Conservation (phyloP, 2,329 filamentous ascomycete species). For the Fusarium sp. region DNA sequence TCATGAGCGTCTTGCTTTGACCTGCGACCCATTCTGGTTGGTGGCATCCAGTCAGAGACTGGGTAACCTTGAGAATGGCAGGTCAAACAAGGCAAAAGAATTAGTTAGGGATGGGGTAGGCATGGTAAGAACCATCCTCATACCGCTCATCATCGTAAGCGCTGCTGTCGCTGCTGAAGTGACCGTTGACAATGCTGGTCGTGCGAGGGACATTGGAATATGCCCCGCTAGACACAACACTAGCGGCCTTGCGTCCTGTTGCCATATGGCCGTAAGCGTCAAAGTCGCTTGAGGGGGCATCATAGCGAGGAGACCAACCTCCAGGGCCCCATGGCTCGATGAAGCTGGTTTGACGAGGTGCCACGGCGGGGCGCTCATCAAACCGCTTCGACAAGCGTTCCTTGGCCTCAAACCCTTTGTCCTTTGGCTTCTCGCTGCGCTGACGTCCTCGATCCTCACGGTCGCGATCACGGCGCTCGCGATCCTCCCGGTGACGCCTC, state of each 20-base stretch:
- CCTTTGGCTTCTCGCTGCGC: slow-evolving; percentile 47
- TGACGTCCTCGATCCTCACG: slow-evolving; percentile 44
- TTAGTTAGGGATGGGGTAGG: slow-evolving; percentile 53
- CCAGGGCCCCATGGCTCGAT: slow-evolving; percentile 53
- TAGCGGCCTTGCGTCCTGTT: slow-evolving; percentile 48
- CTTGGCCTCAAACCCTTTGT: slow-evolving; percentile 50
- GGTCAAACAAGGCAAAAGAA: slow-evolving; percentile 30
- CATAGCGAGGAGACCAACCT: slow-evolving; percentile 49
- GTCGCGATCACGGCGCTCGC: slow-evolving; percentile 45
- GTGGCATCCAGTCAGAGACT: slow-evolving; percentile 4
- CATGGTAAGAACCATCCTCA: slow-evolving; percentile 55
- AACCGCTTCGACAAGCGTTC: slow-evolving; percentile 56
- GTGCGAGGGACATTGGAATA: slow-evolving; percentile 52
- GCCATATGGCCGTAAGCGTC: slow-evolving; percentile 48
- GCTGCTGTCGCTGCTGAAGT: slow-evolving; percentile 51
- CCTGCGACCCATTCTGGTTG: slow-evolving; percentile 6
- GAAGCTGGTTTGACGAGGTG: slow-evolving; percentile 52
- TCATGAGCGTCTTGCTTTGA: slow-evolving; percentile 24
- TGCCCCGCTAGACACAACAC: slow-evolving; percentile 41
- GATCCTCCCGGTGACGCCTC: slow-evolving; percentile 43
- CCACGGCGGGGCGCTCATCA: slow-evolving; percentile 51
- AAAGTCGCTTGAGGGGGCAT: slow-evolving; percentile 44
- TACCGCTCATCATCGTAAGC: slow-evolving; percentile 50
- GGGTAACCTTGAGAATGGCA: slow-evolving; percentile 4
- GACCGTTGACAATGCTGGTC: slow-evolving; percentile 44